phyloP scores from a whole-genome alignment of 2,329 filamentous ascomycete species.

The Microdochium paspali region DNA sequence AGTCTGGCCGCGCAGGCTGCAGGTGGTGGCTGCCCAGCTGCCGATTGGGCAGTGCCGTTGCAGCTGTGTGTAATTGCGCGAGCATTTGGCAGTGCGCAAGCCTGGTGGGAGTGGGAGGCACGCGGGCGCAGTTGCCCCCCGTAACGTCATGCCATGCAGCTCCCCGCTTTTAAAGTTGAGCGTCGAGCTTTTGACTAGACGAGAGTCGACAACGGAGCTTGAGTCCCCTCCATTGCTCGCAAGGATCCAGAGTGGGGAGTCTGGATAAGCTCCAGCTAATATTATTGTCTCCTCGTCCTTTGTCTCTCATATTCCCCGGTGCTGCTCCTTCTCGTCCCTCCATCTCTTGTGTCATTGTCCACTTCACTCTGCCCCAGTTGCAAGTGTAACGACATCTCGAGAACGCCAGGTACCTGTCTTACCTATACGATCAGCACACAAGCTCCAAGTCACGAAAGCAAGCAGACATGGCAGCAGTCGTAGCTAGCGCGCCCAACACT shows the following conservation, averaged over 20 bases:
- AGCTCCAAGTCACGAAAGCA: not conserved
- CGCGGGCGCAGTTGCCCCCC: not conserved
- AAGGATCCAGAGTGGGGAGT: too few species aligned
- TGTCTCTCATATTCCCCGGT: too few species aligned
- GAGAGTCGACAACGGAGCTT: too few species aligned
- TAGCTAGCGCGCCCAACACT: constrained; percentile 33
- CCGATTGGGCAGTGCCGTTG: not conserved
- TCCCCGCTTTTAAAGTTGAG: not conserved
- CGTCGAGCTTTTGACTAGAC: too few species aligned
- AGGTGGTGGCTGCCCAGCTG: not conserved
- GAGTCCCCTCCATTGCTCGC: too few species aligned
- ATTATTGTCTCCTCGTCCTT: too few species aligned
- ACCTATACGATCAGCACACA: not conserved
- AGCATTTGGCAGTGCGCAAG: not conserved
- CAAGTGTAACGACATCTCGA: not conserved
- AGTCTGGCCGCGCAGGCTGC: too few species aligned
- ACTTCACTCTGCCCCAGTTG: too few species aligned
- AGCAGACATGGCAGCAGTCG: constrained; percentile 22
- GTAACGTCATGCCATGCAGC: not conserved
- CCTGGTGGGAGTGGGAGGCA: too few species aligned
- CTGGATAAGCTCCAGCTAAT: too few species aligned
- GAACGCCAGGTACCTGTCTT: not conserved
- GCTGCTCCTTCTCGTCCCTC: too few species aligned
- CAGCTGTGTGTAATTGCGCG: not conserved
- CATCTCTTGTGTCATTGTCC: too few species aligned